Percentiles rank a stretch among this genome's conserved stretches.
phyloP scores from a whole-genome alignment of 192 early-diverging fungal genomes.

The Mortierella antarctica region DNA sequence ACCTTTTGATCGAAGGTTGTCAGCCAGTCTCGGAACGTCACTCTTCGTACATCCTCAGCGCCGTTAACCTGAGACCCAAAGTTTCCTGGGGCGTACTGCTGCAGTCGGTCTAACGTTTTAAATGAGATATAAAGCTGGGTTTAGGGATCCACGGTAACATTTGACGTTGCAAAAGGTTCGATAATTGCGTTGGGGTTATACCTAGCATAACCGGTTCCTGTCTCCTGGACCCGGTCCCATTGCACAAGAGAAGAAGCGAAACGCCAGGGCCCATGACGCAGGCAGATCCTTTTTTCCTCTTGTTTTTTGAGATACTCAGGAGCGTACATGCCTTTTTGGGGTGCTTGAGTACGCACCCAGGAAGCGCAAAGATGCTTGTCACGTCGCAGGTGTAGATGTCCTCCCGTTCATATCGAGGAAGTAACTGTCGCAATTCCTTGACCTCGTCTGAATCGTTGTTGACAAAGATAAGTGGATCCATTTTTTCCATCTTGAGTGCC shows the following conservation, averaged over 20 bases:
- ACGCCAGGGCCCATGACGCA: conserved; percentile 10
- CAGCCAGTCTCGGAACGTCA: conserved; percentile 10
- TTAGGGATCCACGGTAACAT: not conserved
- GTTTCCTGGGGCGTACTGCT: no score
- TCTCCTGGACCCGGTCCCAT: conserved; percentile 14
- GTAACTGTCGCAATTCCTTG: not conserved
- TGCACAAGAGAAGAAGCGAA: conserved; percentile 15
- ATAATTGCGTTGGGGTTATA: not conserved
- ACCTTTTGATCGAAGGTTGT: conserved; percentile 4
- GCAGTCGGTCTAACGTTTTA: not conserved
- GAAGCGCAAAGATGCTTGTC: conserved; percentile 16
- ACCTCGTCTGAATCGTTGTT: not conserved
- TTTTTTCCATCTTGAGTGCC: not conserved
- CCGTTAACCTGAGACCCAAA: no score
- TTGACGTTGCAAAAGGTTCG: not conserved
- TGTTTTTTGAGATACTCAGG: conserved; percentile 1
- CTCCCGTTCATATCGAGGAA: conserved; percentile 1
- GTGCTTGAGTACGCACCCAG: conserved; percentile 7
- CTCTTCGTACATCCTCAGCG: not conserved
- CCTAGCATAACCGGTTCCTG: conserved; percentile 19
- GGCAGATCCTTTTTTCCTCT: not conserved
- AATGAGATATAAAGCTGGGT: not conserved
- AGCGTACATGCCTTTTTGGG: conserved; percentile 10
- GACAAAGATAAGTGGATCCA: not conserved
- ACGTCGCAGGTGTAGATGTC: conserved; percentile 16